Conservation (phyloP, 225 moss, liverwort and hornwort genomes). For the Bryoerythrophyllum caledonicum region DNA sequence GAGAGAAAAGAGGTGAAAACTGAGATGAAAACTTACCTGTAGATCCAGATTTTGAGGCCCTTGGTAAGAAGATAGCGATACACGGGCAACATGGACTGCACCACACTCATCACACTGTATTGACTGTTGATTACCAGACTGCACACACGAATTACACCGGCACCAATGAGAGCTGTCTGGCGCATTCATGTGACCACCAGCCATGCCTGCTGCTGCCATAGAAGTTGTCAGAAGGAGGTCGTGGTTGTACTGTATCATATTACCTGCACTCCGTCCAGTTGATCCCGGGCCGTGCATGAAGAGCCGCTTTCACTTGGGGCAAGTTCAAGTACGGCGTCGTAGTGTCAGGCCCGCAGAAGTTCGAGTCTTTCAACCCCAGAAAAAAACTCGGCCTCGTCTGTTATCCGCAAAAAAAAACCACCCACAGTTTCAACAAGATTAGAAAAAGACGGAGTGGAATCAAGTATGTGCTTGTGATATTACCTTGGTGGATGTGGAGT, state of each 20-base stretch:
- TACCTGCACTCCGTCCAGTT: constrained; percentile 76
- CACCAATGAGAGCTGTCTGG: neutral
- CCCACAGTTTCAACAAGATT: too few species aligned
- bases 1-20: neutral
- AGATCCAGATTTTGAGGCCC: constrained; percentile 79
- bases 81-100: constrained; percentile 83
- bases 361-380: constrained; percentile 55
- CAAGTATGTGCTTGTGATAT: neutral
- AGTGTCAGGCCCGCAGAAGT: constrained; percentile 65
- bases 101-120: constrained; percentile 65
- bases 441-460: too few species aligned
- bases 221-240: neutral
- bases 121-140: constrained; percentile 60
- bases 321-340: constrained; percentile 65
- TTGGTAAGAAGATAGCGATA: constrained; percentile 58
- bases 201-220: neutral
- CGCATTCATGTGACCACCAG: neutral
- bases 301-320: constrained; percentile 64
- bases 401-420: neutral
- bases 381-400: constrained; percentile 56
- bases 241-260: neutral
- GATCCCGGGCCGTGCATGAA: constrained; percentile 51
- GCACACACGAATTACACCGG: constrained; percentile 28
- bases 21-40: constrained; percentile 40
- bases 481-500: constrained; percentile 30